A percentile compares a stretch with the other conserved stretches of the same genome.
These are phyloP conservation scores for Clavaria fumosa DNA, from an alignment of 768 basidiomycete species.

Conservation along the genomic window DNA sequence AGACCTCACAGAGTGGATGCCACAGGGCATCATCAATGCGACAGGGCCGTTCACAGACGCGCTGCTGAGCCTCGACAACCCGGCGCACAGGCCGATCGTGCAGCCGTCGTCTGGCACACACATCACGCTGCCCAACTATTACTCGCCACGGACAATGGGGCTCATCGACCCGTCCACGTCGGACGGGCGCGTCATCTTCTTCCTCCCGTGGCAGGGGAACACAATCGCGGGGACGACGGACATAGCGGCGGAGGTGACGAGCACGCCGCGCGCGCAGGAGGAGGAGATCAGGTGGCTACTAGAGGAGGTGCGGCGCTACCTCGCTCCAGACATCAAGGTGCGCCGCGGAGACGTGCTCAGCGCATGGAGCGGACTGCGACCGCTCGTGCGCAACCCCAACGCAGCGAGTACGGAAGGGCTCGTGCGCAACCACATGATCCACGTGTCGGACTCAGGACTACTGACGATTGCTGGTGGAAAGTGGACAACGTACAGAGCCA, in stretches of 20 bases:
- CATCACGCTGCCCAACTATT: constrained; percentile 94
- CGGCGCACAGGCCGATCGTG: constrained; percentile 70
- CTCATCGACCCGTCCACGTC: constrained; percentile 89
- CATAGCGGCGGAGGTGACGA: constrained; percentile 50
- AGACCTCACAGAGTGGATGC: not conserved
- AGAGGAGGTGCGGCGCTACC: constrained; percentile 81
- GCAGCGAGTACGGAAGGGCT: constrained; percentile 64
- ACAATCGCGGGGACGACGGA: constrained; percentile 98
- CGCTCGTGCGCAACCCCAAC: constrained; percentile 70
- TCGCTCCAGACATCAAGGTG: constrained; percentile 86
- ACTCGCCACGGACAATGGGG: constrained; percentile 89
- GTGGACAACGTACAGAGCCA: constrained; percentile 95
- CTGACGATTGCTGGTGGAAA: constrained; percentile 95
- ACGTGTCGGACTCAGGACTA: constrained; percentile 65
- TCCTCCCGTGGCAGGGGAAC: constrained; percentile 97
- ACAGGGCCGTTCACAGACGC: constrained; percentile 90
- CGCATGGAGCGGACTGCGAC: constrained; percentile 88
- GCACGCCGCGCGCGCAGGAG: constrained; percentile 71
- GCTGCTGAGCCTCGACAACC: constrained; percentile 68
- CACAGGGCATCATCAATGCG: constrained; percentile 83
- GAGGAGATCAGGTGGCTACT: constrained; percentile 96
- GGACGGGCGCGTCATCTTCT: constrained; percentile 96
- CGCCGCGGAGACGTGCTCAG: constrained; percentile 88
- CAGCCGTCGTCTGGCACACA: constrained; percentile 89
- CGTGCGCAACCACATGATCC: constrained; percentile 88